Base-by-base conservation (phyloP, 78 protist species). In the Bigelowiella natans region DNA sequence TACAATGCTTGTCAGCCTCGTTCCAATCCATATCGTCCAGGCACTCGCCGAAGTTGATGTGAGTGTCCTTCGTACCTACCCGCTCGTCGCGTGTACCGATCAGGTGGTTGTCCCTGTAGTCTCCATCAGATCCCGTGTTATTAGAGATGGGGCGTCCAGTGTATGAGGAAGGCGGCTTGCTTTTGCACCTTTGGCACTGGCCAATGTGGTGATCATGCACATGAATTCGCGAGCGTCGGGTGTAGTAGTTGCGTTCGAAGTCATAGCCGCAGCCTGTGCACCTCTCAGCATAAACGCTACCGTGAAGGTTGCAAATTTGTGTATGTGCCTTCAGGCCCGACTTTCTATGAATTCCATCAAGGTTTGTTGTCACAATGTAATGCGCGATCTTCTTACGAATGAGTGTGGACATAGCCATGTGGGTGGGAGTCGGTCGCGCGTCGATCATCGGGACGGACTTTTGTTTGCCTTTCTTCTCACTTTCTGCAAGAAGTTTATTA, bases 21-120 rank as follows among this genome's bases (percentile, higher is more conserved):
- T 91, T 88, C 39, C 1, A 88, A 29, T 91, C 92, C 39, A 86
- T 89, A 29, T 2, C 92, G 90, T 84, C 91, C 7, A 91, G 1
- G 36, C 29, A 28, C 29, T 63, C 82, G 29, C 82, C 82, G 29
- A 63, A 63, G 82, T 63, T 63, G 82, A 63, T 63, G 29, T n/a
- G 28, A 63, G 36, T 63, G 82, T 63, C 82, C 29, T 29, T 63
- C 29, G 29, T n/a, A 63, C 29, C 29, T 63, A 63, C 82, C 82
- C 28, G 28, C 29, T 28, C 82, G 29, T 29, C 36, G 29, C 29
- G 82, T n/a, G 82, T 63, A 28, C 82, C 82, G 82, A n/a, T 29
- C 82, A 63, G 82, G 28, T 28, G 29, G 29, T 28, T 29, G 82
- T 63, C 82, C 82, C 29, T 29, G 82, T 63, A 63, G 28, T 63